Evolutionary conservation across 2,329 filamentous ascomycete species (phyloP).

Genomic region (Colletotrichum echinochloae): DNA sequence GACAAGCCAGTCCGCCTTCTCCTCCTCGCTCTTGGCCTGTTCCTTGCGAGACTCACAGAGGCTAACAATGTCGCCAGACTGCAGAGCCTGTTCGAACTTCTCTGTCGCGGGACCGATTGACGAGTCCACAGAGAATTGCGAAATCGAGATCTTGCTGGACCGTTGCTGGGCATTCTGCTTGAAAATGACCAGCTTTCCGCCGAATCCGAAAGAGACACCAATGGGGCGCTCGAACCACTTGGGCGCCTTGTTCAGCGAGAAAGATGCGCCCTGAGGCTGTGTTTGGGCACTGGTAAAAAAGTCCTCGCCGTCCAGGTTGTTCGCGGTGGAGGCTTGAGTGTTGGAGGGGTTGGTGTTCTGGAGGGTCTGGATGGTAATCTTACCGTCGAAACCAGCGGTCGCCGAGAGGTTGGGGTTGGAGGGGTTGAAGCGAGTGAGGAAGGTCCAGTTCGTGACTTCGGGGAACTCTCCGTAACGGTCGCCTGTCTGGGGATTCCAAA

Average conservation of each 20-base stretch:
- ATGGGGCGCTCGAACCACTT: slow-evolving; percentile 90
- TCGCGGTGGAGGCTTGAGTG: slow-evolving; percentile 75
- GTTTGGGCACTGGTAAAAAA: slow-evolving; percentile 96
- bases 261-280: slow-evolving; percentile 89
- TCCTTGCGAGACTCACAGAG: slow-evolving; percentile 86
- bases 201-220: slow-evolving; percentile 93
- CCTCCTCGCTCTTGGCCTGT: slow-evolving; percentile 83
- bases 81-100: slow-evolving; percentile 86
- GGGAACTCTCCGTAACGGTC: slow-evolving; percentile 91
- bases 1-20: slow-evolving; percentile 96
- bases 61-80: slow-evolving; percentile 78
- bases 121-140: slow-evolving; percentile 89
- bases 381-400: slow-evolving; percentile 96
- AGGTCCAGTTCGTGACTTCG: slow-evolving; percentile 99
- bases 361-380: slow-evolving; percentile 91
- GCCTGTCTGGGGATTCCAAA: slow-evolving; percentile 96
- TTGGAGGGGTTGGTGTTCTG: slow-evolving; percentile 89
- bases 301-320: slow-evolving; percentile 86
- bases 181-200: slow-evolving; percentile 89
- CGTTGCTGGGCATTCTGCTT: slow-evolving; percentile 67
- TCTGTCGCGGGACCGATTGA: slow-evolving; percentile 86
- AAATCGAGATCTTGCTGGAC: slow-evolving; percentile 84
- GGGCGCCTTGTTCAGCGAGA: slow-evolving; percentile 86
- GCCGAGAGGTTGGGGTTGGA: slow-evolving; percentile 92
- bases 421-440: slow-evolving; percentile 94